Evolutionary conservation across 179 eudicot species (phyloP).

Genomic region (Silene vulgaris): DNA sequence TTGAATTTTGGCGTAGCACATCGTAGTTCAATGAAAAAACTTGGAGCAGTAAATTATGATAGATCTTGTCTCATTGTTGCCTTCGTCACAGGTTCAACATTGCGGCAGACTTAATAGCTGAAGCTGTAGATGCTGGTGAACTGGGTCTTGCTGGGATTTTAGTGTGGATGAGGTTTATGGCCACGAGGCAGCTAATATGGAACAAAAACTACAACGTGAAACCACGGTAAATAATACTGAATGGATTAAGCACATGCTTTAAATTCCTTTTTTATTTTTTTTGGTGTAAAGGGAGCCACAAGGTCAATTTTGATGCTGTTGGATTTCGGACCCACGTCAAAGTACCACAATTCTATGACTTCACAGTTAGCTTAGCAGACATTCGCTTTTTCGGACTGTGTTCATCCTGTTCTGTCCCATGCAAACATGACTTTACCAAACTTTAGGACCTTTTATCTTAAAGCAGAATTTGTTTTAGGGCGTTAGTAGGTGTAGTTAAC

Average conservation of each 20-base stretch:
- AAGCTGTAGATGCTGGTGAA: slow-evolving; percentile 70
- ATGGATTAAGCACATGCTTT: background rate
- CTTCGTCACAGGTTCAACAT: slow-evolving; percentile 69
- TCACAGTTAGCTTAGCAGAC: background rate
- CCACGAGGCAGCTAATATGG: slow-evolving; percentile 95
- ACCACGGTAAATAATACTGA: slow-evolving; percentile 60
- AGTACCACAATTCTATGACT: background rate
- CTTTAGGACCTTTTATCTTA: background rate
- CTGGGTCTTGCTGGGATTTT: slow-evolving; percentile 89
- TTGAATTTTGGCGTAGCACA: too few species aligned
- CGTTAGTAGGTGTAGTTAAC: background rate
- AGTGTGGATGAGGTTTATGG: slow-evolving; percentile 99
- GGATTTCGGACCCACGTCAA: background rate
- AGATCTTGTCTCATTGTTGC: slow-evolving; percentile 1
- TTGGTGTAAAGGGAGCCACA: background rate
- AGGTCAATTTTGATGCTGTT: background rate
- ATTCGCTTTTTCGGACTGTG: background rate
- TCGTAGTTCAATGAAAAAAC: background rate
- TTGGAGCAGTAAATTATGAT: background rate
- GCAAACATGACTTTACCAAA: background rate
- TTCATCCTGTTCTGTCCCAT: background rate
- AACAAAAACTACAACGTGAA: slow-evolving; percentile 96
- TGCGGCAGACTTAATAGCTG: slow-evolving; percentile 81
- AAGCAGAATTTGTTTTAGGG: background rate
- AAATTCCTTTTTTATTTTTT: background rate